Evolutionary conservation across 116 monocot species (phyloP).

Genomic region (Papilionanthe hybrid): DNA sequence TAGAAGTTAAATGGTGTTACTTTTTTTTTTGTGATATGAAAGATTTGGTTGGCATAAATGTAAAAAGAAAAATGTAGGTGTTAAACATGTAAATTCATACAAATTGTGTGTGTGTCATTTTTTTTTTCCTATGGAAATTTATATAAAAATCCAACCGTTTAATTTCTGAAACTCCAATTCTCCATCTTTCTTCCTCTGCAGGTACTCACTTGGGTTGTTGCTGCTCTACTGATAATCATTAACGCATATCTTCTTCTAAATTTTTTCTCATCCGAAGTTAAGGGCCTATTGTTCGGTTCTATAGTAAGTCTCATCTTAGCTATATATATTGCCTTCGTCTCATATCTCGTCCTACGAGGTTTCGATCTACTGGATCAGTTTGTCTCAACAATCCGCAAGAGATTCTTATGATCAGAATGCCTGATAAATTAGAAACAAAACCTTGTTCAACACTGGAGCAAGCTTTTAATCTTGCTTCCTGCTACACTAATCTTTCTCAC

Average conservation of each 20-base stretch:
- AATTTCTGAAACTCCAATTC: neutral
- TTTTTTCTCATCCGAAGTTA: constrained; percentile 28
- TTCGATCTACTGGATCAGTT: constrained; percentile 17
- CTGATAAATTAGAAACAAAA: neutral
- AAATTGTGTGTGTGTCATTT: no score
- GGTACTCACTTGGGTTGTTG: constrained; percentile 31
- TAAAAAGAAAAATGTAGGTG: no score
- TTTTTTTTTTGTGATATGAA: no score
- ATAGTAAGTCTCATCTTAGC: neutral
- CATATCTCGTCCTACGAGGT: constrained; percentile 23
- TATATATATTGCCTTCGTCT: constrained; percentile 15
- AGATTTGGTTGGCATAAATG: no score
- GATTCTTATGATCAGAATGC: constrained; percentile 12
- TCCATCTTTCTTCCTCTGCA: neutral
- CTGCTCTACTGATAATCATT: constrained; percentile 30
- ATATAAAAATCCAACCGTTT: neutral
- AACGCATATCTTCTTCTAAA: constrained; percentile 34
- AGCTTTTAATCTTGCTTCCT: neutral
- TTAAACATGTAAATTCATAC: no score
- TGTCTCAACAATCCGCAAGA: constrained; percentile 17
- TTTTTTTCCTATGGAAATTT: no score
- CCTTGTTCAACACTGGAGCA: neutral
- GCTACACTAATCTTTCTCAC: no score
- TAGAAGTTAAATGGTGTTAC: no score
- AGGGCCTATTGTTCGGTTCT: constrained; percentile 7